Evolutionary conservation across 106 monocot genomes (phyloP).

Genomic region (Dactylorhiza incarnata): DNA sequence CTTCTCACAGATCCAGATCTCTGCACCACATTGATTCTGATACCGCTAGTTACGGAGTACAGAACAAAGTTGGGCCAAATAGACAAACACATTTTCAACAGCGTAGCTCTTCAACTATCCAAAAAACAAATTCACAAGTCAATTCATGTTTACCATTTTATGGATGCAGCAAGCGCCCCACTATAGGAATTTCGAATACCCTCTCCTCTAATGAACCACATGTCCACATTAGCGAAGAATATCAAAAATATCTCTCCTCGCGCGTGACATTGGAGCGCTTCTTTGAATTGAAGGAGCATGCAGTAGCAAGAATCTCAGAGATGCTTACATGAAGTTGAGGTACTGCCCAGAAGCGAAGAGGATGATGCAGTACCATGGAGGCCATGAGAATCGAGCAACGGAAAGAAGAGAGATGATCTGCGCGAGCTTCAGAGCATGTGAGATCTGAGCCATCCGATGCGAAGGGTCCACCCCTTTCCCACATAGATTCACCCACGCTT

Average conservation of each 20-base stretch:
- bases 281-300: background rate
- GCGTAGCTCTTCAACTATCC: too few species aligned
- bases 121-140: background rate
- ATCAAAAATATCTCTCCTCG: background rate
- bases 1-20: too few species aligned
- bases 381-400: constrained; percentile 46
- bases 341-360: constrained; percentile 69
- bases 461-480: constrained; percentile 66
- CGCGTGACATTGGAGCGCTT: background rate
- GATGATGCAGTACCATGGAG: constrained; percentile 40
- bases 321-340: constrained; percentile 81
- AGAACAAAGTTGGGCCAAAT: too few species aligned
- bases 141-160: background rate
- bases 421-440: constrained; percentile 59
- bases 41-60: too few species aligned
- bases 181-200: background rate
- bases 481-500: constrained; percentile 76
- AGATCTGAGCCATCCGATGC: constrained; percentile 78
- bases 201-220: background rate
- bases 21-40: too few species aligned
- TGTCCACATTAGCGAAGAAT: background rate
- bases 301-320: background rate
- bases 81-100: too few species aligned
- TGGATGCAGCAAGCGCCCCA: background rate
- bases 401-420: constrained; percentile 70